Evolutionary conservation across 352 stramenopile genomes (phyloP), one percentile per base, ranked within the genome.

Genomic region (Phytophthora constricta): DNA sequence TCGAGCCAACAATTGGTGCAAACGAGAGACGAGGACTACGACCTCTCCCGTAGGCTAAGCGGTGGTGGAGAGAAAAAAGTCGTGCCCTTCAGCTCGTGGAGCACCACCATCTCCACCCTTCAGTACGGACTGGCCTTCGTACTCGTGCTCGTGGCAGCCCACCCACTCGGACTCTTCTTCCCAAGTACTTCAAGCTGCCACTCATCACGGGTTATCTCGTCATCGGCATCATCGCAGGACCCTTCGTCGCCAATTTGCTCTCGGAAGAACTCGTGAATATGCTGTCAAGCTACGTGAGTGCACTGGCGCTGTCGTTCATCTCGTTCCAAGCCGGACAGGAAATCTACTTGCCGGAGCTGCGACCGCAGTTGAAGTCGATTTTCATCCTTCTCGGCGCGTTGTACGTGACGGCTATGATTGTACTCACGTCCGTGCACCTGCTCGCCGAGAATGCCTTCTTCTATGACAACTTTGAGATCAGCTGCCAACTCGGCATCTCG

Each of bases 271-370:
- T 76, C 10, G 74, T 89, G 20, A 54, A 73, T 17, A 77, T 87
- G 68, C 56, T 90, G 23, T 68, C 79, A 25, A 72, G 46, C 58
- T 82, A 74, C 31, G 74, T 90, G 33, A 90, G 82, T 57, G 79
- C 79, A 26, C 64, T 89, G 61, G 79, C 82, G 31, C 67, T 90
- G 31, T 88, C 82, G 20, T 90, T 90, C 69, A 90, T 90, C 60
- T 88, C 82, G 70, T 87, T 89, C 59, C 82, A 90, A 55, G 81
- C 81, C 8, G 81, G 81, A 1, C 81, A 90, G 39, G 81, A 90
- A 43, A 86, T 90, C 58, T 90, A 88, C n/a, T 52, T 86, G 3
- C 81, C 81, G 1, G 81, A 90, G 37, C 69, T 90, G 11, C 63
- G 58, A 14, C 81, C 81, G 23, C 81, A 90, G 48, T 72, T 90